These are phyloP conservation scores for Trametes cingulata DNA, from an alignment of 768 basidiomycete genomes.

Conservation along the genomic window DNA sequence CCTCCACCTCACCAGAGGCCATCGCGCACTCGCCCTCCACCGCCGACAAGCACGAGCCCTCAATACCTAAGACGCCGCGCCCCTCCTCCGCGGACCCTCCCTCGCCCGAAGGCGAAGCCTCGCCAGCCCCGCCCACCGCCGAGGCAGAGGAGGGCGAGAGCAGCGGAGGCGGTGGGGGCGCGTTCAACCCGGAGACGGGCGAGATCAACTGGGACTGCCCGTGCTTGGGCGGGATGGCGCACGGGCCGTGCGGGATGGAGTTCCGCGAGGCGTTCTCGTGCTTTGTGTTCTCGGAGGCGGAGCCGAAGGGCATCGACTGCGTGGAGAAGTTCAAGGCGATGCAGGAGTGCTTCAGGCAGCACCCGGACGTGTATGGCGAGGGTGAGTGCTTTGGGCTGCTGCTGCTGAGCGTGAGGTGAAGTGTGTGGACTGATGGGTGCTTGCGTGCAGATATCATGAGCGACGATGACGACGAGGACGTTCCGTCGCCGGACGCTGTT, in stretches of 20 bases:
- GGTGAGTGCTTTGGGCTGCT: slow-evolving; percentile 51
- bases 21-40: slow-evolving; percentile 5
- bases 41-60: slow-evolving; percentile 5
- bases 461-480: slow-evolving; percentile 60
- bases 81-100: slow-evolving; percentile 1
- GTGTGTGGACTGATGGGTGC: slow-evolving; percentile 2
- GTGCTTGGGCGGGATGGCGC: slow-evolving; percentile 97
- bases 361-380: slow-evolving; percentile 94
- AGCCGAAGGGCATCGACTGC: slow-evolving; percentile 97
- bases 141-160: slow-evolving; percentile 32
- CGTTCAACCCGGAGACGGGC: slow-evolving; percentile 94
- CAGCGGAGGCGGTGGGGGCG: slow-evolving; percentile 41
- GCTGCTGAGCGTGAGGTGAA: slow-evolving; percentile 5
- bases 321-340: slow-evolving; percentile 97
- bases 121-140: slow-evolving; percentile 6
- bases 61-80: slow-evolving; percentile 1
- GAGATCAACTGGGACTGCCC: slow-evolving; percentile 99
- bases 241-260: slow-evolving; percentile 91
- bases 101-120: slow-evolving; percentile 8
- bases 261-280: slow-evolving; percentile 97
- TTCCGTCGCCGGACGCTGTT: slow-evolving; percentile 6
- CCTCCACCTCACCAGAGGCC: slow-evolving; percentile 10
- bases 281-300: slow-evolving; percentile 90
- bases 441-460: slow-evolving; percentile 62
- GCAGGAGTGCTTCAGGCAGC: slow-evolving; percentile 96